These are phyloP conservation scores for Kalaharituber pfeilii DNA, from an alignment of 2,329 filamentous ascomycete genomes.

Conservation along the genomic window DNA sequence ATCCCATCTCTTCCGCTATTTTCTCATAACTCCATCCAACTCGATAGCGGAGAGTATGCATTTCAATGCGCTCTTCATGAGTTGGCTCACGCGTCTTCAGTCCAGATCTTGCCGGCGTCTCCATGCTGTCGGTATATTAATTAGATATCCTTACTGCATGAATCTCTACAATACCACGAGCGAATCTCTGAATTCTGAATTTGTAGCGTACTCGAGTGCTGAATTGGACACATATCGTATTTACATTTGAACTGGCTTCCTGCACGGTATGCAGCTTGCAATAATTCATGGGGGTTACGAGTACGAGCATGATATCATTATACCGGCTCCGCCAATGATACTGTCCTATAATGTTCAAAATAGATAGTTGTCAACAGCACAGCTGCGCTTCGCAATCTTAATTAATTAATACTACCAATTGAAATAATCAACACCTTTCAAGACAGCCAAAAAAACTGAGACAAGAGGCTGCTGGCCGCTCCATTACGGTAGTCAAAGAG, in stretches of 20 bases:
- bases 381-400: no score
- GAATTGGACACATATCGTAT: background rate
- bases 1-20: background rate
- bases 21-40: background rate
- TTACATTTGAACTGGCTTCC: background rate
- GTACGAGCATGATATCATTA: constrained; percentile 3
- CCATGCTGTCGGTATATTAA: background rate
- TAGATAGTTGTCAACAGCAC: no score
- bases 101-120: background rate
- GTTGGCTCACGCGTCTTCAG: background rate
- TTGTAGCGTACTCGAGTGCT: background rate
- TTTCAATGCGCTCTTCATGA: background rate
- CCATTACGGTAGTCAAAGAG: no score
- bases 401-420: no score
- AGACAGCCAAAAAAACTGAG: no score
- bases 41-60: background rate
- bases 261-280: background rate
- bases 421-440: no score
- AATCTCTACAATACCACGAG: no score
- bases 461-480: no score
- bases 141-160: background rate
- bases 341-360: no score
- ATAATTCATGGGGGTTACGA: background rate
- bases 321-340: no score
- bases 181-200: background rate